Evolutionary conservation across 352 stramenopile genomes (phyloP), one percentile per base, ranked within the genome.

Genomic region (Globisporangium paddicum): DNA sequence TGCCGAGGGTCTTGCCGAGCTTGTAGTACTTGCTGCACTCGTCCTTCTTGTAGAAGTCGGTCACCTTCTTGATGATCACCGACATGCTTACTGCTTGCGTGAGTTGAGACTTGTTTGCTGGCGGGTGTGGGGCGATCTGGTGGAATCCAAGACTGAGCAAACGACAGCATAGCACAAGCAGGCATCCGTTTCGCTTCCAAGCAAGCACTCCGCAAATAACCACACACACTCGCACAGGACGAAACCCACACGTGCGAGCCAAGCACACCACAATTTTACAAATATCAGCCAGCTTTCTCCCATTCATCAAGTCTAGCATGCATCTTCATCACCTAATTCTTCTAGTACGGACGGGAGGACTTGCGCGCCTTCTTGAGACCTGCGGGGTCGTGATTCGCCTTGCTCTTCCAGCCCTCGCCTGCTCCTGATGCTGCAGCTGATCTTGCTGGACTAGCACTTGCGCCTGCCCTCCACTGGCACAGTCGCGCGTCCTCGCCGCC

Each of bases 21-120:
- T 95, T 95, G 79, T 96, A 95, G 69, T 91, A 91, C 63, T 91
- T 91, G 70, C 75, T 89, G 67, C 81, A 91, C 62, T 94, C 82
- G 46, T 92, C 76, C 63, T 93, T 89, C 72, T 90, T 90, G 73
- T 92, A 92, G 54, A 92, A 90, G n/a, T 92, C 82, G 0, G 79
- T 89, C 19, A 92, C 82, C 63, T 90, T 90, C 73, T 89, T 88
- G 66, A 92, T 90, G 63, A 93, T 90, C 5, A 66, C 73, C 3
- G 82, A 82, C 84, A 92, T 90, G 13, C 4, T 55, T 23, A 7
- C n/a, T 28, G 41, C 37, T 18, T 58, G 14, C 25, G n/a, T 6
- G 18, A 45, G 34, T 32, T 34, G 13, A 16, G 32, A n/a, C 11
- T 51, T 47, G 21, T 19, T 32, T 45, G 49, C 28, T 32, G 28